A percentile compares a stretch with the other conserved stretches of the same genome.
Conservation (phyloP, 805 yeast species). For the Ogataea angusta region DNA sequence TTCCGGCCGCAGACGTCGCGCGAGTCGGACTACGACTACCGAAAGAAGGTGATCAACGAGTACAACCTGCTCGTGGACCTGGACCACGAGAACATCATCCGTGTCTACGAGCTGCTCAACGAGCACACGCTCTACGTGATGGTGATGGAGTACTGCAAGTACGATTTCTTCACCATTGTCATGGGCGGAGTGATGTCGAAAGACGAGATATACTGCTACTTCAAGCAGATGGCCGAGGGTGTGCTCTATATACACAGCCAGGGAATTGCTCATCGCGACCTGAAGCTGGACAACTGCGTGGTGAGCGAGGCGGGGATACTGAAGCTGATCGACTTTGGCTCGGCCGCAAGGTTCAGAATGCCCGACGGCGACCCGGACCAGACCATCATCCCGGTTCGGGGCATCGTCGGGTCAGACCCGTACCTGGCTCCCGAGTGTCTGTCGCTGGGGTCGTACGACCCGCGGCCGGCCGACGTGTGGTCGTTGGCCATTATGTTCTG, state of each 20-base stretch:
- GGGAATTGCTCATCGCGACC: constrained; percentile 91
- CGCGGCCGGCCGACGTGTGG: constrained; percentile 90
- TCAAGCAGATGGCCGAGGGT: constrained; percentile 76
- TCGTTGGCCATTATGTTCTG: constrained; percentile 88
- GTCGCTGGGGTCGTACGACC: constrained; percentile 57
- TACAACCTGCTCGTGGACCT: constrained; percentile 76
- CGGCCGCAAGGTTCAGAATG: constrained; percentile 67
- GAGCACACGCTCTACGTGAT: constrained; percentile 64
- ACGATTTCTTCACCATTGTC: constrained; percentile 87
- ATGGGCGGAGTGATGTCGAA: constrained; percentile 80
- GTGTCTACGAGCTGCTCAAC: constrained; percentile 73
- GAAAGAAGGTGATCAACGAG: constrained; percentile 77
- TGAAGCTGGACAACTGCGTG: constrained; percentile 91
- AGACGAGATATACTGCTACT: constrained; percentile 73
- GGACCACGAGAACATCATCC: constrained; percentile 75
- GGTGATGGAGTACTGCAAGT: constrained; percentile 91
- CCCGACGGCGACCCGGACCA: constrained; percentile 34
- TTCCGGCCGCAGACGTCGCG: constrained; percentile 63
- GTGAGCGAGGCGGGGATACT: constrained; percentile 70
- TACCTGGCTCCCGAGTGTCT: constrained; percentile 92
- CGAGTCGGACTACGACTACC: constrained; percentile 67
- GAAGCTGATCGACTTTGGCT: constrained; percentile 90
- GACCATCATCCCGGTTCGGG: constrained; percentile 60
- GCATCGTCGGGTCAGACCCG: constrained; percentile 95
- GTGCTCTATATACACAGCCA: constrained; percentile 70